Conservation (phyloP, 1,284 basidiomycete species). For the Malassezia arunalokei region DNA sequence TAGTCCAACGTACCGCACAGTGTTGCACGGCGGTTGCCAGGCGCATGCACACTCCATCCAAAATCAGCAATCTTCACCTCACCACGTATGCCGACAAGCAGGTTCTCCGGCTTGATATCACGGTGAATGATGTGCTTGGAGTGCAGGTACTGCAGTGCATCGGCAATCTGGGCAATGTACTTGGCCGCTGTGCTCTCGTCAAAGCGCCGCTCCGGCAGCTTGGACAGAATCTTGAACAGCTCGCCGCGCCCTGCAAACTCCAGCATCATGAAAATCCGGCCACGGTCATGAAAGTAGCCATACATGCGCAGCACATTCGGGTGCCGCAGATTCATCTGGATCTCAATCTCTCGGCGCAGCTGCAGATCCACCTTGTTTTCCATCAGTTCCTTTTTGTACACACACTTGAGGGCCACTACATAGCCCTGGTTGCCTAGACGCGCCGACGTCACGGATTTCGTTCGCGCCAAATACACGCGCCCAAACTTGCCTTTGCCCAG, state of each 20-base stretch:
- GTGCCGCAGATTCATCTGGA: slow-evolving; percentile 89
- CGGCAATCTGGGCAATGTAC: slow-evolving; percentile 97
- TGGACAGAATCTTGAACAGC: slow-evolving; percentile 85
- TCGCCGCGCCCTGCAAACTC: slow-evolving; percentile 94
- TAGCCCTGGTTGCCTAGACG: slow-evolving; percentile 49
- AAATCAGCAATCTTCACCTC: slow-evolving; percentile 98
- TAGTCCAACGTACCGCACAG: slow-evolving; percentile 94
- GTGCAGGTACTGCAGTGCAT: slow-evolving; percentile 84
- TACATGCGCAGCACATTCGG: slow-evolving; percentile 87
- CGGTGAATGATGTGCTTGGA: slow-evolving; percentile 94
- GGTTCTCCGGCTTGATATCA: slow-evolving; percentile 97
- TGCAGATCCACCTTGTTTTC: slow-evolving; percentile 63
- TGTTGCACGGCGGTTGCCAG: slow-evolving; percentile 72
- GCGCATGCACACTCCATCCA: slow-evolving; percentile 97
- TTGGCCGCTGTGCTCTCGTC: slow-evolving; percentile 71
- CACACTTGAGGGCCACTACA: slow-evolving; percentile 90
- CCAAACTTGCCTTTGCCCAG: slow-evolving; percentile 98
- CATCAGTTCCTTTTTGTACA: slow-evolving; percentile 93
- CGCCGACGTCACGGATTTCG: slow-evolving; percentile 42
- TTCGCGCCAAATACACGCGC: slow-evolving; percentile 94
- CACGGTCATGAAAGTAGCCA: slow-evolving; percentile 94
- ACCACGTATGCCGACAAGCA: slow-evolving; percentile 84
- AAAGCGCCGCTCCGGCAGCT: slow-evolving; percentile 59
- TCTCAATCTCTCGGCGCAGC: slow-evolving; percentile 92
- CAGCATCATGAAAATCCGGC: slow-evolving; percentile 94